A percentile compares a stretch with the other conserved stretches of the same genome.
These are phyloP conservation scores for Adenanthera pavonina DNA, from an alignment of 306 rosid genomes.

Conservation along the genomic window DNA sequence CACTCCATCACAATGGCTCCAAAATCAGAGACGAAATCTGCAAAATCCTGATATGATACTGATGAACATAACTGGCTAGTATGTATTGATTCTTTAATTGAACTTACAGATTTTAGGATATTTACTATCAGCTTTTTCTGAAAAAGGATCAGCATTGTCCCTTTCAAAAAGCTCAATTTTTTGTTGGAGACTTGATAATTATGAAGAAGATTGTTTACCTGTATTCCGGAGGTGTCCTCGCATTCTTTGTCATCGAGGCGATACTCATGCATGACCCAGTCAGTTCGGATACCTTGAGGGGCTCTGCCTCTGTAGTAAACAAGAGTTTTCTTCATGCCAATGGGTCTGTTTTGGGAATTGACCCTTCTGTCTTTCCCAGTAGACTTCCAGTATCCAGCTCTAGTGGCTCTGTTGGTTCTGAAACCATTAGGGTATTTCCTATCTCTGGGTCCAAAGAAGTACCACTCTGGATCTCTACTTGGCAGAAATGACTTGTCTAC, in stretches of 20 bases:
- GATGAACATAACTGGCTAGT: neutral
- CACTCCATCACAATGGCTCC: neutral
- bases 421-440: conserved; percentile 94
- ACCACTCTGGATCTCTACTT: conserved; percentile 99
- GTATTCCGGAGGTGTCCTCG: conserved; percentile 55
- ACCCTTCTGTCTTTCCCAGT: conserved; percentile 94
- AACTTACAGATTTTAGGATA: neutral
- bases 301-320: conserved; percentile 96
- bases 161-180: too few species aligned
- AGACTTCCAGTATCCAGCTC: conserved; percentile 98
- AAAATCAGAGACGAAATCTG: neutral
- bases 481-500: conserved; percentile 93
- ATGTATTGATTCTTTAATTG: too few species aligned
- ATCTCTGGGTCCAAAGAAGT: conserved; percentile 94
- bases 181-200: neutral
- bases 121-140: neutral
- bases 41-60: neutral
- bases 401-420: conserved; percentile 94
- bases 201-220: conserved; percentile 48
- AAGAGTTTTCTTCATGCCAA: conserved; percentile 97
- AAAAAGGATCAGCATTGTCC: neutral
- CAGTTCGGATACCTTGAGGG: conserved; percentile 96
- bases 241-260: conserved; percentile 72
- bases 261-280: conserved; percentile 99
- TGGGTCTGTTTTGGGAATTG: conserved; percentile 68